Conservation (phyloP, 2,329 filamentous ascomycete species). For the Aspergillus oerlinghausenensis region DNA sequence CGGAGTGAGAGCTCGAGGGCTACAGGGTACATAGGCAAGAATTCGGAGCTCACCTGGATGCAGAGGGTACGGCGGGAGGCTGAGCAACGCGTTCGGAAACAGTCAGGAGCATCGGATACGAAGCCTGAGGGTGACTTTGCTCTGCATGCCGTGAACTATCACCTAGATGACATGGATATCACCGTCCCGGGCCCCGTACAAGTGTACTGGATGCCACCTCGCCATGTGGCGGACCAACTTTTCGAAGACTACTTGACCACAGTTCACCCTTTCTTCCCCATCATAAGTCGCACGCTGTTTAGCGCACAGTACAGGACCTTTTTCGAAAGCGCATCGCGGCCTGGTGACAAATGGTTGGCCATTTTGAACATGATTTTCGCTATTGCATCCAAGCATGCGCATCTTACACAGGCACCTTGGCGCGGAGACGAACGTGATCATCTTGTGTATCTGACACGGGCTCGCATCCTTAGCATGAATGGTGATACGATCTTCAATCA, state of each 20-base stretch:
- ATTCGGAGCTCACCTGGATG: slow-evolving; percentile 45
- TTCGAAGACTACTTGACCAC: slow-evolving; percentile 41
- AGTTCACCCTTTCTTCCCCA: slow-evolving; percentile 42
- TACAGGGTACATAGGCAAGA: slow-evolving; percentile 44
- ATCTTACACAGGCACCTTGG: slow-evolving; percentile 41
- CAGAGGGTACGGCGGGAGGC: slow-evolving; percentile 39
- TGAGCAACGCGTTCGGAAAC: slow-evolving; percentile 26
- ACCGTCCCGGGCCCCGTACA: slow-evolving; percentile 38
- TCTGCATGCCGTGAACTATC: slow-evolving; percentile 36
- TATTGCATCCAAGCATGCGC: slow-evolving; percentile 41
- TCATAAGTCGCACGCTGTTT: slow-evolving; percentile 41
- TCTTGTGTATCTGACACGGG: slow-evolving; percentile 41
- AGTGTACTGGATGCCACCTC: slow-evolving; percentile 38
- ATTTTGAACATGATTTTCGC: slow-evolving; percentile 46
- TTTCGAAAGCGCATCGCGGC: slow-evolving; percentile 30
- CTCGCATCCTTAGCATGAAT: slow-evolving; percentile 41
- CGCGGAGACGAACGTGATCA: slow-evolving; percentile 40
- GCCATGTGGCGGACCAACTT: slow-evolving; percentile 37
- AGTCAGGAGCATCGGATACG: slow-evolving; percentile 25
- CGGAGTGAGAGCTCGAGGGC: slow-evolving; percentile 32
- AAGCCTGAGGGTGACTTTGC: slow-evolving; percentile 29
- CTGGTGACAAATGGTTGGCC: slow-evolving; percentile 40
- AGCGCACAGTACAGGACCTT: slow-evolving; percentile 38
- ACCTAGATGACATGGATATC: slow-evolving; percentile 43
- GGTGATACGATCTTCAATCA: slow-evolving; percentile 40